Percentiles rank a stretch among this genome's conserved stretches.
Conservation (phyloP, 192 early-diverging fungal genomes). For the Gigaspora rosea region DNA sequence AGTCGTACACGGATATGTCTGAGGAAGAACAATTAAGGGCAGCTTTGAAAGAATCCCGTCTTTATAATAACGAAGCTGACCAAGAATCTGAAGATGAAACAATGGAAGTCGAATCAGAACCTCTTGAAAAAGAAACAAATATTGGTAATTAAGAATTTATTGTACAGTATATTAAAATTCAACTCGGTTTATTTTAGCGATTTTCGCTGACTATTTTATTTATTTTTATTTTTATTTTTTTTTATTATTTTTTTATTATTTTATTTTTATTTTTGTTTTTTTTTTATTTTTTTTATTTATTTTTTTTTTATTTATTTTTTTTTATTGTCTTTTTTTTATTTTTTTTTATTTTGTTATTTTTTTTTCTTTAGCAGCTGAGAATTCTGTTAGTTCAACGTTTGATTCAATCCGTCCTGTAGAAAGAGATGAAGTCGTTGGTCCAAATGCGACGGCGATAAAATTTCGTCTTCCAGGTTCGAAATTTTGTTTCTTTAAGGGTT, state of each 20-base stretch:
- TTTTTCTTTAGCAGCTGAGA: too few relatives aligned
- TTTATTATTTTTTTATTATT: too few relatives aligned
- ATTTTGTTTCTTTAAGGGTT: not conserved
- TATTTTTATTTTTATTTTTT: too few relatives aligned
- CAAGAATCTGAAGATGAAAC: slow-evolving; percentile 31
- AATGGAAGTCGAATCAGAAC: not conserved
- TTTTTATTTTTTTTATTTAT: too few relatives aligned
- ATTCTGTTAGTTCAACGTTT: not conserved
- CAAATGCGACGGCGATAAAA: slow-evolving; percentile 9
- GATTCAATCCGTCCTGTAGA: slow-evolving; percentile 25
- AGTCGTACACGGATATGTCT: slow-evolving; percentile 59
- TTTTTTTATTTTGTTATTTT: too few relatives aligned
- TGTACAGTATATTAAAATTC: too few relatives aligned
- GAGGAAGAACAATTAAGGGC: slow-evolving; percentile 89
- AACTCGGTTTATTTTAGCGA: too few relatives aligned
- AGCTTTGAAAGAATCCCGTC: slow-evolving; percentile 78
- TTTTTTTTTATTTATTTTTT: too few relatives aligned
- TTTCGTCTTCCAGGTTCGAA: slow-evolving; percentile 21
- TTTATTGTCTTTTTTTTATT: too few relatives aligned
- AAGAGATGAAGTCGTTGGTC: slow-evolving; percentile 8
- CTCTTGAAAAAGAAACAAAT: not conserved
- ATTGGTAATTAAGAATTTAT: slow-evolving; percentile 15
- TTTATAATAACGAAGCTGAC: slow-evolving; percentile 13
- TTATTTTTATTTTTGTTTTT: too few relatives aligned
- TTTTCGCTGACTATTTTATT: too few relatives aligned